Evolutionary conservation across 345 rosid genomes (phyloP), one percentile per base, ranked within the genome.

Genomic region (Theobroma cacao): DNA sequence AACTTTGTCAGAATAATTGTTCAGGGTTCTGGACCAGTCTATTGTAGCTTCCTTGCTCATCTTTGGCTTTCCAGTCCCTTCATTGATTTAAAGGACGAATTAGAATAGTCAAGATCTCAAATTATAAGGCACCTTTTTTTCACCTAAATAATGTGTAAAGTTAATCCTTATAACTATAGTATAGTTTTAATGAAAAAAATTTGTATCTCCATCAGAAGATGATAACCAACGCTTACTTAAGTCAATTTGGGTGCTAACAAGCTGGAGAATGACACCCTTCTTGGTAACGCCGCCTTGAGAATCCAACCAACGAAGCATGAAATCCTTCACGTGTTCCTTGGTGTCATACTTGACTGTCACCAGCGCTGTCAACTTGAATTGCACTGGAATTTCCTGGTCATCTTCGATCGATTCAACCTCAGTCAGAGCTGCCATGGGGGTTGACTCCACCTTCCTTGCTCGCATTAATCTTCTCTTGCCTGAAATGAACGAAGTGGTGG

Each of bases 181-280:
- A n/a, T n/a, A n/a, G n/a, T n/a, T n/a, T n/a, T n/a, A n/a, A n/a
- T n/a, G n/a, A n/a, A n/a, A n/a, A n/a, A n/a, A n/a, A n/a, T n/a
- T n/a, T n/a, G n/a, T n/a, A n/a, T n/a, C n/a, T n/a, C n/a, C n/a
- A n/a, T n/a, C n/a, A n/a, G n/a, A n/a, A n/a, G n/a, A n/a, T n/a
- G n/a, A n/a, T n/a, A n/a, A n/a, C n/a, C n/a, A n/a, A n/a, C n/a
- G 75, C 92, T 89, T 87, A 95, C 98, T 95, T 58, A 95, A 91
- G 84, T 93, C 95, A 80, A 90, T 38, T 71, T 93, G 86, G 2
- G 86, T 89, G 85, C 97, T 90, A 64, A 93, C 75, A 70, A 94
- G 94, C 88, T 93, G 88, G 85, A 94, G 83, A 24, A 87, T 90
- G 40, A 94, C 93, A 78, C 89, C 93, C 79, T 89, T 80, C 36